A percentile compares a stretch with the other conserved stretches of the same genome.
phyloP scores from a whole-genome alignment of 208 protist species.

The Leishmania braziliensis region DNA sequence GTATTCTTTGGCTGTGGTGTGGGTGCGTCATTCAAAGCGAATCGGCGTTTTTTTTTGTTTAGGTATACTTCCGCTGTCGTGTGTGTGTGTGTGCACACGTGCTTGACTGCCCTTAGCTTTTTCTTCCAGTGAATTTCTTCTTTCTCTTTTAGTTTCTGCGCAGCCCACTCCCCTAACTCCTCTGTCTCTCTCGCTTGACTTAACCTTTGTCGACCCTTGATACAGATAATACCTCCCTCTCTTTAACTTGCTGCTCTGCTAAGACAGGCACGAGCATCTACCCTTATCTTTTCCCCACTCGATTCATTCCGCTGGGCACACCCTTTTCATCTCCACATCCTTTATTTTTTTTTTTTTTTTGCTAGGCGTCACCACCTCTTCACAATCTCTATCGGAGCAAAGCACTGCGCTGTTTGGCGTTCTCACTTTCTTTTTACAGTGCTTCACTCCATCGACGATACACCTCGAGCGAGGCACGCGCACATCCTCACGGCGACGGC shows the following conservation, averaged over 20 bases:
- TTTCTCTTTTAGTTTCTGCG: conserved; percentile 7
- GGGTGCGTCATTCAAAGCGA: neutral
- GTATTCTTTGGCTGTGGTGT: neutral
- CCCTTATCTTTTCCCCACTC: too few relatives aligned
- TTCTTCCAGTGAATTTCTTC: neutral
- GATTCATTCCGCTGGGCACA: neutral
- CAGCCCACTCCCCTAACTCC: neutral
- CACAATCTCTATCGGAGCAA: too few relatives aligned
- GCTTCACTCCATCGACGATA: neutral
- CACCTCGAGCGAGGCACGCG: neutral
- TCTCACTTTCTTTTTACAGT: neutral
- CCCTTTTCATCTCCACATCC: neutral
- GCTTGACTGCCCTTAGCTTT: neutral
- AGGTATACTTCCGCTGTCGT: neutral
- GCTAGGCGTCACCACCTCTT: neutral
- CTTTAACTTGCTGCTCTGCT: neutral
- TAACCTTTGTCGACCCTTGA: neutral
- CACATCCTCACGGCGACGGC: neutral
- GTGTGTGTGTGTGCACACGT: conserved; percentile 3
- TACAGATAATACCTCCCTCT: neutral
- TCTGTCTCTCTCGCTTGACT: neutral
- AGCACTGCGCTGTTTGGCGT: too few relatives aligned
- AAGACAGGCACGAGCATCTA: neutral
- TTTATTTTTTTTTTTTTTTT: neutral
- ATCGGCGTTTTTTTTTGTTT: neutral